Evolutionary conservation across 192 early-diverging fungal genomes (phyloP).

Genomic region (Rhizoclosmatium sp.): DNA sequence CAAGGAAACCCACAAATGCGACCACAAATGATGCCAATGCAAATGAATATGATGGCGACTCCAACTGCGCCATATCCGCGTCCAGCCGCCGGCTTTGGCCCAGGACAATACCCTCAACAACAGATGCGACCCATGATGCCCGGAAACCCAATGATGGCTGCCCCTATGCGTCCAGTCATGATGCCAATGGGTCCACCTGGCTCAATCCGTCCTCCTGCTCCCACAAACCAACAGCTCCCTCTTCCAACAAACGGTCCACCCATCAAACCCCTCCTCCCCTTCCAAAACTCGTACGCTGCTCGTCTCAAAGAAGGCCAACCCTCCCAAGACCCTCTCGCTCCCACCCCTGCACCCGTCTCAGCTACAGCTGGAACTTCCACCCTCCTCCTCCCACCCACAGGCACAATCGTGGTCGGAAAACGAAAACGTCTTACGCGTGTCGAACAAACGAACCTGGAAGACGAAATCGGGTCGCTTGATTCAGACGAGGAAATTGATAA

Average conservation of each 20-base stretch:
- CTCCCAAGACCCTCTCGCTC: not conserved
- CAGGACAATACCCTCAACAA: no score
- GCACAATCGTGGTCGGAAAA: slow-evolving; percentile 25
- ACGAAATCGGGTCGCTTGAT: not conserved
- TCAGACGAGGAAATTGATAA: slow-evolving; percentile 4
- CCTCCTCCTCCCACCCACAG: slow-evolving; percentile 5
- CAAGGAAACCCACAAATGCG: no score
- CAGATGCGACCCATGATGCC: no score
- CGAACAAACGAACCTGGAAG: slow-evolving; percentile 10
- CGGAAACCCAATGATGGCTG: no score
- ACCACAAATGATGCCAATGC: no score
- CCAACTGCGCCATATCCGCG: no score
- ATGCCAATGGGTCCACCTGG: not conserved
- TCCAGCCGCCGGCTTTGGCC: no score
- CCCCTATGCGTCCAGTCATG: no score
- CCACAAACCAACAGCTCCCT: not conserved
- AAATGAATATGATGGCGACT: no score
- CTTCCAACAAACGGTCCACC: not conserved
- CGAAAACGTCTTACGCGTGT: slow-evolving; percentile 21
- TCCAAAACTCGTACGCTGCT: slow-evolving; percentile 25
- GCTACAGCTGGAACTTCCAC: not conserved
- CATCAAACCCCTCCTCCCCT: slow-evolving; percentile 32
- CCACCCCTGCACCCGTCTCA: not conserved
- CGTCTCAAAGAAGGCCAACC: slow-evolving; percentile 29
- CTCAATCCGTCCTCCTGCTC: not conserved